These are phyloP conservation scores for Ophiocordyceps camponoti-rufipedis DNA, from an alignment of 2,329 filamentous ascomycete species.

Conservation along the genomic window DNA sequence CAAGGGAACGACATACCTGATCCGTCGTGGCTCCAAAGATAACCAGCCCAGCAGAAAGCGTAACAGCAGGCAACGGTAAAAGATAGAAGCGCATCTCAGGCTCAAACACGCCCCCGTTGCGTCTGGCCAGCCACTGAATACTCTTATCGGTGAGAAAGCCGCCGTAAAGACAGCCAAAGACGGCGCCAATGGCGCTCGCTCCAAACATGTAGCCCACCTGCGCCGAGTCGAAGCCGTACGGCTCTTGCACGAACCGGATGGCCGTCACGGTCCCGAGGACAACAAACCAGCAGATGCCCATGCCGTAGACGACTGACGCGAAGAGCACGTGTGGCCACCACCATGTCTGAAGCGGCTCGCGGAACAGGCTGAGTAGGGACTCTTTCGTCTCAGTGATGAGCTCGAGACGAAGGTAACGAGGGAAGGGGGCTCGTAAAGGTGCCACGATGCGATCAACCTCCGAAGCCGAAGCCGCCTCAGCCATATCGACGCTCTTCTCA, in stretches of 20 bases:
- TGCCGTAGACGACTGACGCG: slow-evolving; percentile 19
- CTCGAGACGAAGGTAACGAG: background rate
- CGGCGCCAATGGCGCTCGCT: slow-evolving; percentile 16
- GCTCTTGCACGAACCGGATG: slow-evolving; percentile 16
- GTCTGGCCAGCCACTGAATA: slow-evolving; percentile 16
- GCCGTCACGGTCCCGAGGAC: slow-evolving; percentile 13
- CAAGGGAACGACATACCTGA: slow-evolving; percentile 8
- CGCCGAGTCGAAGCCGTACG: slow-evolving; percentile 10
- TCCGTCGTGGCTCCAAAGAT: slow-evolving; percentile 20
- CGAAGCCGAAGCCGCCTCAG: background rate
- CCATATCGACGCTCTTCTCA: background rate
- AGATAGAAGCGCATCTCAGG: slow-evolving; percentile 23
- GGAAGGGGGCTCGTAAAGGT: too few relatives aligned
- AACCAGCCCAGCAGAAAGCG: slow-evolving; percentile 16
- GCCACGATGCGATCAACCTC: background rate
- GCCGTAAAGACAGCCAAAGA: slow-evolving; percentile 19
- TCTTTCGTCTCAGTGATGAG: slow-evolving; percentile 5
- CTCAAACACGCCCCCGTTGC: slow-evolving; percentile 22
- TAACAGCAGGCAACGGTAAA: slow-evolving; percentile 10
- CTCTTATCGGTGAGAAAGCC: slow-evolving; percentile 19
- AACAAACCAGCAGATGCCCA: slow-evolving; percentile 15
- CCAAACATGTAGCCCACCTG: slow-evolving; percentile 11
- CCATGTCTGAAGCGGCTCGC: slow-evolving; percentile 5
- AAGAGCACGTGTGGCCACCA: slow-evolving; percentile 20
- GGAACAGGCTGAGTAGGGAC: slow-evolving; percentile 6